Conservation (phyloP, 768 basidiomycete species). For the Myochromella boudieri region DNA sequence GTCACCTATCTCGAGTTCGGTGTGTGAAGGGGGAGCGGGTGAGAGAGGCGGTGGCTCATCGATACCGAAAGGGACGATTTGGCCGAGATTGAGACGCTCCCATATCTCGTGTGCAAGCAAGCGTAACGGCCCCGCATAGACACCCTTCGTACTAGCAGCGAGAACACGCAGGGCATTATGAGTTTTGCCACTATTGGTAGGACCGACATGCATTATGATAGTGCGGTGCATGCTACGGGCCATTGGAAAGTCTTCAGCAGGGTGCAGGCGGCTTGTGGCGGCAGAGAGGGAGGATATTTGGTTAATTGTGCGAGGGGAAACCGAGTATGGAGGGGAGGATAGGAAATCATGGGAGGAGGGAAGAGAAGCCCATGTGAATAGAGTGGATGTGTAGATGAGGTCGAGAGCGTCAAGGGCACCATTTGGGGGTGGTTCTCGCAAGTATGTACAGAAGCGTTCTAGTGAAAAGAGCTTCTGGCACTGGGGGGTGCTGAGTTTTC, state of each 20-base stretch:
- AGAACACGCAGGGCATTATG: conserved; percentile 89
- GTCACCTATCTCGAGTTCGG: conserved; percentile 30
- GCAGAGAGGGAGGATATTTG: conserved; percentile 35
- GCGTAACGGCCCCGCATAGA: conserved; percentile 90
- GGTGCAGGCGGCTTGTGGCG: conserved; percentile 42
- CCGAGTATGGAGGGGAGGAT: conserved; percentile 26
- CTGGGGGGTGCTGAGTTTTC: conserved; percentile 26
- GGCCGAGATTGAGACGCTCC: conserved; percentile 86
- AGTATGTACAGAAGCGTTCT: no score
- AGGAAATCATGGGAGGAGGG: conserved; percentile 22
- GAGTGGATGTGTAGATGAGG: conserved; percentile 47
- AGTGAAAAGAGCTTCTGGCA: conserved; percentile 37
- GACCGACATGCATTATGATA: conserved; percentile 94
- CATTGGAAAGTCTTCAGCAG: conserved; percentile 44
- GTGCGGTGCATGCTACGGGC: conserved; percentile 69
- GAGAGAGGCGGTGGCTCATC: conserved; percentile 40
- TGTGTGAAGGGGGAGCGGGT: conserved; percentile 28
- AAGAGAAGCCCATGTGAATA: conserved; percentile 56
- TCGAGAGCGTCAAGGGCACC: conserved; percentile 39
- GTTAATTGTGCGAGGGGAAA: conserved; percentile 32
- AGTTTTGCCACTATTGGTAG: conserved; percentile 97
- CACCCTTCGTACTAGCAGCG: conserved; percentile 67
- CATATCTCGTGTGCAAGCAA: conserved; percentile 95
- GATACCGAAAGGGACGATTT: conserved; percentile 74
- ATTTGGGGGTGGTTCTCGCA: no score